phyloP scores from a whole-genome alignment of 2,329 filamentous ascomycete species.

The Botrytis deweyae region DNA sequence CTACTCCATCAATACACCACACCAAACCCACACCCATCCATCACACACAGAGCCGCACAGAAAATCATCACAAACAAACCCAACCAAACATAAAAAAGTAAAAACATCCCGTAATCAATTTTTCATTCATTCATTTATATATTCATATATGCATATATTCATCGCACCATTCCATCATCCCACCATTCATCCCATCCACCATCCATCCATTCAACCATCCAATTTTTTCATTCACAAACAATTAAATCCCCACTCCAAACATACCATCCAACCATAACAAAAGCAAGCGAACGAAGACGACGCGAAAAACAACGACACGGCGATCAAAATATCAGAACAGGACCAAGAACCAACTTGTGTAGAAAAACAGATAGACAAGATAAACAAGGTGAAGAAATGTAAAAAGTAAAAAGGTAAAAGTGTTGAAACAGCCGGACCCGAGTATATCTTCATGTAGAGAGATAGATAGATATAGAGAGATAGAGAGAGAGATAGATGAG shows the following conservation, averaged over 20 bases:
- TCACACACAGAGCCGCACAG: not conserved
- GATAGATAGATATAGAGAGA: too few relatives aligned
- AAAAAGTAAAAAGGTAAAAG: not conserved
- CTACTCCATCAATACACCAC: too few relatives aligned
- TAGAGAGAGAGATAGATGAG: not conserved
- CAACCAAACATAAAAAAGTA: not conserved
- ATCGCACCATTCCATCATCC: not conserved
- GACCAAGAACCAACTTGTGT: not conserved
- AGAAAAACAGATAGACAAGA: not conserved
- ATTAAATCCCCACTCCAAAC: not conserved
- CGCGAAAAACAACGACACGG: not conserved
- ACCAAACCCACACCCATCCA: too few relatives aligned
- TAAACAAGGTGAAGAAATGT: not conserved
- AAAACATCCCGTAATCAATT: not conserved
- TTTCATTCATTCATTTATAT: not conserved
- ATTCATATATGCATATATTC: not conserved
- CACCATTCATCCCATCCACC: not conserved
- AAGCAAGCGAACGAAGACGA: not conserved
- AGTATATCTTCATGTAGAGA: not conserved
- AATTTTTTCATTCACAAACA: not conserved
- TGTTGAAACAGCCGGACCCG: not conserved
- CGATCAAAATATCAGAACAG: not conserved
- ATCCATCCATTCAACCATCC: not conserved
- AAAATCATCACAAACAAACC: not conserved
- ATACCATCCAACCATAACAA: not conserved